Conservation (phyloP, 169 alveolate genomes). For the Plasmodium falciparum region DNA sequence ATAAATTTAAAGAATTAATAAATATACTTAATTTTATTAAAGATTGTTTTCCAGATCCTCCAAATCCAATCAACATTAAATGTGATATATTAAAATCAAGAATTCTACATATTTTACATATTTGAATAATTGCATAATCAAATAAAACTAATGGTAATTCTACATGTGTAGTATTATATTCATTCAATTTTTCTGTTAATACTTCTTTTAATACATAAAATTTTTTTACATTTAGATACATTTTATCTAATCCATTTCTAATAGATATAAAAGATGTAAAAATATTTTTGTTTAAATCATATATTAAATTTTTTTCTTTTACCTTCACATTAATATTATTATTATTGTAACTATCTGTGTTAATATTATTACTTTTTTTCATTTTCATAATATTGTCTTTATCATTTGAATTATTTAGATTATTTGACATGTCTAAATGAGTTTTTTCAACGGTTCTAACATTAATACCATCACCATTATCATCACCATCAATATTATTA, state of each 20-base stretch:
- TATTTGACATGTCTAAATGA: background rate
- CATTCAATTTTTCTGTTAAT: constrained; percentile 91
- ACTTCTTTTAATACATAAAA: constrained; percentile 90
- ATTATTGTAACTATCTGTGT: background rate
- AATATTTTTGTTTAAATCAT: constrained; percentile 86
- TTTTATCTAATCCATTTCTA: constrained; percentile 91
- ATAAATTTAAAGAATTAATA: constrained; percentile 91
- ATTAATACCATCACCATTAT: background rate
- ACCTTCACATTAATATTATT: background rate
- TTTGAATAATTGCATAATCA: constrained; percentile 95
- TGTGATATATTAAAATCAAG: constrained; percentile 94
- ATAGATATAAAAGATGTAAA: constrained; percentile 93
- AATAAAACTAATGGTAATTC: constrained; percentile 95
- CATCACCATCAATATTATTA: background rate
- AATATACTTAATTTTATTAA: constrained; percentile 94
- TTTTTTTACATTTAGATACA: constrained; percentile 88
- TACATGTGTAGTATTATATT: constrained; percentile 93
- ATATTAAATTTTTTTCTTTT: constrained; percentile 82
- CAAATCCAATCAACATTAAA: constrained; percentile 97
- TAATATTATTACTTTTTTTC: background rate
- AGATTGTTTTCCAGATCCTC: constrained; percentile 98
- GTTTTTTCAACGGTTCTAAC: background rate
- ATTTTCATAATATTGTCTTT: background rate
- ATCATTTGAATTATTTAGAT: background rate
- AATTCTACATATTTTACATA: constrained; percentile 94